These are phyloP conservation scores for Mucor sp. DNA, from an alignment of 371 early-diverging fungal genomes.

Conservation along the genomic window DNA sequence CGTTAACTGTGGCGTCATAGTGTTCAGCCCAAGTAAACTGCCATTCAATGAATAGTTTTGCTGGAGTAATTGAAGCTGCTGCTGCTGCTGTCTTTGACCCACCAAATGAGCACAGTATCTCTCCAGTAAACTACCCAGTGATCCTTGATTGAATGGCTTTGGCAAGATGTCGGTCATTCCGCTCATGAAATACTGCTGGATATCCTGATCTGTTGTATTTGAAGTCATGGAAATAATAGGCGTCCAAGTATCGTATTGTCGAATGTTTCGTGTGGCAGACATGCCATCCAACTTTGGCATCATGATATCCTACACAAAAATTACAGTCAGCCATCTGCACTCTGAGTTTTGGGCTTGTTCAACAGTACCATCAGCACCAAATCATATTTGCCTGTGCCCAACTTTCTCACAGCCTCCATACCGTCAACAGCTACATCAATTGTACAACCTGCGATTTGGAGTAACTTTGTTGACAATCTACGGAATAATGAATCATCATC, in stretches of 20 bases:
- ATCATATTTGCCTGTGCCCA: constrained; percentile 67
- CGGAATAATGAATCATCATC: constrained; percentile 77
- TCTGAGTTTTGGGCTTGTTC: background rate
- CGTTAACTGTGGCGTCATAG: constrained; percentile 16
- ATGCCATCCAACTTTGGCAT: constrained; percentile 80
- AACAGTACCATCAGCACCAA: constrained; percentile 72
- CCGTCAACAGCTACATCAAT: constrained; percentile 80
- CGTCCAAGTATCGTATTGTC: constrained; percentile 70
- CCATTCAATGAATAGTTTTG: constrained; percentile 23
- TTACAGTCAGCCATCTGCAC: background rate
- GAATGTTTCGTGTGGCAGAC: constrained; percentile 71
- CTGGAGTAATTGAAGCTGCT: constrained; percentile 23
- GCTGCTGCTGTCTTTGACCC: constrained; percentile 27
- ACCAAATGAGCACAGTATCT: constrained; percentile 65
- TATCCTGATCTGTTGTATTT: constrained; percentile 65
- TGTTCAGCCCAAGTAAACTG: constrained; percentile 7
- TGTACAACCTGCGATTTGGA: constrained; percentile 73
- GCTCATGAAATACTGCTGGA: constrained; percentile 63
- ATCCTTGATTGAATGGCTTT: constrained; percentile 70
- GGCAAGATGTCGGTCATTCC: constrained; percentile 85
- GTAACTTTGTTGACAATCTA: constrained; percentile 60
- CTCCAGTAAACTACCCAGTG: constrained; percentile 58
- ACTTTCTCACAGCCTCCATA: constrained; percentile 66
- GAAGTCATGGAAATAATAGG: constrained; percentile 84
- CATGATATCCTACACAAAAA: constrained; percentile 63